Base-by-base conservation (phyloP, 2,329 filamentous ascomycete species). In the Stylonectria norvegica region DNA sequence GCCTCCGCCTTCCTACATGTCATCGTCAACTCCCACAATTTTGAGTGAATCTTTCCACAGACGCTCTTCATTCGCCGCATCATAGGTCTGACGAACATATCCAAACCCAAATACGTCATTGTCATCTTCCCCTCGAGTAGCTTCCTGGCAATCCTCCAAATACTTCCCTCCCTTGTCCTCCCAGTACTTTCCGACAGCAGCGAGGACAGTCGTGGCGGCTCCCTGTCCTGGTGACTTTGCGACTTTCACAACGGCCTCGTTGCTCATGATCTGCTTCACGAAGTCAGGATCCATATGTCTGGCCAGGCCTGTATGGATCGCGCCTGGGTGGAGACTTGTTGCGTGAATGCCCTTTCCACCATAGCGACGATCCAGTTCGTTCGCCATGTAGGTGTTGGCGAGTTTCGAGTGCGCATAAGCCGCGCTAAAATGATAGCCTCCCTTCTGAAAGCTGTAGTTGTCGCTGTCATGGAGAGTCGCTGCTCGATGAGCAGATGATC, bases 401-500 rank as follows among this genome's bases (percentile, higher is more conserved):
- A 47, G 52, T 19, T 56, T 56, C 0, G 52, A 52, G 2, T 55
- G 51, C 0, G 25, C 50, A 4, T 56, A 54, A 1, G 53, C 47
- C 0, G 37, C 12, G 48, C 50, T 51, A 0, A 44, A 43, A 1
- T 45, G 2, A 3, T 53, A 56, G 1, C 17, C 15, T 1, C 45
- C 39, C 1, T 50, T 44, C 3, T 53, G 38, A 27, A 48, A 19
- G 3, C 39, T 39, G 8, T 51, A 50, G 11, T 45, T 47, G 17
- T 56, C 50, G 1, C 40, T 38, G 32, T 44, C 40, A 10, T 38
- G 44, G 15, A 53, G 27, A 5, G 16, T 32, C 4, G 36, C 22
- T 0, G 22, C 6, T 0, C 49, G 44, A 7, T 78, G 75, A 2
- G 52, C 71, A 1, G 62, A 49, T 2, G 68, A 71, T 0, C 70